phyloP scores from a whole-genome alignment of 1,139 yeast species.

The Taphrina communis region DNA sequence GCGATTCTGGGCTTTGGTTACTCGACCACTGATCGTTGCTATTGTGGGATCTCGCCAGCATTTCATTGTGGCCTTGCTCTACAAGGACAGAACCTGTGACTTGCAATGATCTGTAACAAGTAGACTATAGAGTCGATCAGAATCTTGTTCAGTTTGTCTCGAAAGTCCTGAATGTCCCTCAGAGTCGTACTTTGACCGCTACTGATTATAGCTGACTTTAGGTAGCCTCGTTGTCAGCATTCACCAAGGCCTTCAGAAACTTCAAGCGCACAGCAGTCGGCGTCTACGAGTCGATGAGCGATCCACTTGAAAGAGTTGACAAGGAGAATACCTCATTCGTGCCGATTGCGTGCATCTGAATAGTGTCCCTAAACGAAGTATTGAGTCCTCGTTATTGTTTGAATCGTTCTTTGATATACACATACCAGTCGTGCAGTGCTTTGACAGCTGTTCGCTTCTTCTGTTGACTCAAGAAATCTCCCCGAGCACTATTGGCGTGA shows the following conservation, averaged over 20 bases:
- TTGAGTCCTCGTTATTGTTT: not conserved
- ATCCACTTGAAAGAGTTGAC: not conserved
- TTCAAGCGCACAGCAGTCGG: slow-evolving; percentile 14
- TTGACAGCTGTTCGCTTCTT: not conserved
- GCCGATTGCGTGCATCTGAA: slow-evolving; percentile 16
- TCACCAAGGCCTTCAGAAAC: slow-evolving; percentile 6
- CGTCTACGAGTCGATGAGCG: not conserved
- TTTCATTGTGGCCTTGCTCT: no score
- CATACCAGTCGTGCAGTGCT: slow-evolving; percentile 21
- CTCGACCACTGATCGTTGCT: no score
- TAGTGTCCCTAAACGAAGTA: slow-evolving; percentile 1
- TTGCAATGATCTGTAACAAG: no score
- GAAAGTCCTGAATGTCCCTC: no score
- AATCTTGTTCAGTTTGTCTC: no score
- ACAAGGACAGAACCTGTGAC: no score
- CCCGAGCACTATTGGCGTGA: not conserved
- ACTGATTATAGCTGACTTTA: not conserved
- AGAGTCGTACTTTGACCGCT: not conserved
- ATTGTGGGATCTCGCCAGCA: no score
- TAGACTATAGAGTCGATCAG: no score
- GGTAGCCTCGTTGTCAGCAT: slow-evolving; percentile 5
- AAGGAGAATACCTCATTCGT: not conserved
- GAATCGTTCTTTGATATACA: not conserved
- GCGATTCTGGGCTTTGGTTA: no score
- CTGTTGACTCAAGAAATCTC: slow-evolving; percentile 21